phyloP scores from a whole-genome alignment of 805 yeast genomes.

The Pichia paraexigua region DNA sequence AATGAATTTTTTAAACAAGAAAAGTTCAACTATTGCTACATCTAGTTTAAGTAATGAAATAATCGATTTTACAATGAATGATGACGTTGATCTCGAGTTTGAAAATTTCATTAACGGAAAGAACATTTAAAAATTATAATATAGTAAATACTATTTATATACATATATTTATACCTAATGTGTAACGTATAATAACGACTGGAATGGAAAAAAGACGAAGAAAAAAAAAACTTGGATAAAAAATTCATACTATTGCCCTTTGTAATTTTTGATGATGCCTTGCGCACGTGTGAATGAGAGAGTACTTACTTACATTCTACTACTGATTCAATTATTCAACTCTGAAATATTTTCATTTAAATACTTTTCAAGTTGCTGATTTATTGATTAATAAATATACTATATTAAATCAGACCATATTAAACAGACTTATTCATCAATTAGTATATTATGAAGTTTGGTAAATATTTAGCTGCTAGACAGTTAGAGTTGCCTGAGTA shows the following conservation, averaged over 20 bases:
- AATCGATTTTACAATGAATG: slow-evolving; percentile 3
- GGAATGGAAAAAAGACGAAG: background rate
- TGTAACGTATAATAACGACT: background rate
- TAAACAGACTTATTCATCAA: background rate
- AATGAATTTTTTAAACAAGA: background rate
- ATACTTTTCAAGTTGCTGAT: background rate
- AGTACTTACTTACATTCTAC: too few species aligned
- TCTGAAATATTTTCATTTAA: too few species aligned
- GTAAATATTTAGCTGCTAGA: slow-evolving; percentile 88
- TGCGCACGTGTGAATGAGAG: slow-evolving; percentile 2
- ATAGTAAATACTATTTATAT: background rate
- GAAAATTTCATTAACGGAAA: slow-evolving; percentile 24
- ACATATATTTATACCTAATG: background rate
- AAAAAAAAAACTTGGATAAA: background rate
- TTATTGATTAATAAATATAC: background rate
- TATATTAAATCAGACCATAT: too few species aligned
- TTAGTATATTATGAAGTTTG: slow-evolving; percentile 59
- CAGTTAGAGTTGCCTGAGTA: slow-evolving; percentile 94
- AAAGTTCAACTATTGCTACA: background rate
- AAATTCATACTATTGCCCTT: too few species aligned
- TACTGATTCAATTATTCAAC: too few species aligned
- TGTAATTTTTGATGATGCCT: background rate
- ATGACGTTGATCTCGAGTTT: slow-evolving; percentile 23
- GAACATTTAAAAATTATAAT: background rate
- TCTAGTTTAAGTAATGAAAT: background rate